A percentile compares a stretch with the other conserved stretches of the same genome.
Evolutionary conservation across 1,139 yeast genomes (phyloP).

Genomic region (Kodamaea fungicola): DNA sequence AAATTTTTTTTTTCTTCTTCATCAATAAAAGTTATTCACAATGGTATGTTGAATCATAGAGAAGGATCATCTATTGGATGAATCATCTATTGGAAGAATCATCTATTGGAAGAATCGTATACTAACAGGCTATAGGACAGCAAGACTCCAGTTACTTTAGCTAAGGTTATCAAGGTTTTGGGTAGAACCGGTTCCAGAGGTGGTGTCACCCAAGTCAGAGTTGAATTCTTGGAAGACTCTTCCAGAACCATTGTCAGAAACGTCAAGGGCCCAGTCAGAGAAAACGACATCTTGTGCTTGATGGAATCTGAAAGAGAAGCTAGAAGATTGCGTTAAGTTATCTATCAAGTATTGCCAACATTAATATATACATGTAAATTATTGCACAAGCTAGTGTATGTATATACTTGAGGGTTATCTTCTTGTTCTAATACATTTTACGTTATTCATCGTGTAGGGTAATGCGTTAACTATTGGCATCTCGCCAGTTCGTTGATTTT

Average conservation of each 20-base stretch:
- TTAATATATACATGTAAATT: background rate
- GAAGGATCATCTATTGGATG: no score
- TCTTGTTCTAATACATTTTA: slow-evolving; percentile 12
- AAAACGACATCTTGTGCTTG: slow-evolving; percentile 96
- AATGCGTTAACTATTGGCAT: background rate
- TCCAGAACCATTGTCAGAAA: slow-evolving; percentile 99
- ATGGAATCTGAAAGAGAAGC: slow-evolving; percentile 99
- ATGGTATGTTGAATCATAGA: slow-evolving; percentile 18
- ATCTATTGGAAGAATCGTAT: slow-evolving; percentile 2
- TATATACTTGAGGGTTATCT: background rate
- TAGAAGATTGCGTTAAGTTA: slow-evolving; percentile 56
- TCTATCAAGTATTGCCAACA: background rate
- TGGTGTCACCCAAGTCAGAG: slow-evolving; percentile 99
- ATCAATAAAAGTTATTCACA: slow-evolving; percentile 16
- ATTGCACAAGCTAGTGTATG: background rate
- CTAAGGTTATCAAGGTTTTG: slow-evolving; percentile 98
- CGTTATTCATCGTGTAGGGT: slow-evolving; percentile 1
- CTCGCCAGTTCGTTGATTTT: background rate
- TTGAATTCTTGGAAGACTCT: slow-evolving; percentile 97
- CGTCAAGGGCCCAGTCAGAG: slow-evolving; percentile 99
- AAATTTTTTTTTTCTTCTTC: slow-evolving; percentile 8
- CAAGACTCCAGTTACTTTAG: slow-evolving; percentile 97
- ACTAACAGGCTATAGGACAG: slow-evolving; percentile 51
- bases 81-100: no score
- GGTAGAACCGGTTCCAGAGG: slow-evolving; percentile 99